Evolutionary conservation across 805 yeast species (phyloP), one percentile per base, ranked within the genome.

Genomic region (Starmerella stigmatis): DNA sequence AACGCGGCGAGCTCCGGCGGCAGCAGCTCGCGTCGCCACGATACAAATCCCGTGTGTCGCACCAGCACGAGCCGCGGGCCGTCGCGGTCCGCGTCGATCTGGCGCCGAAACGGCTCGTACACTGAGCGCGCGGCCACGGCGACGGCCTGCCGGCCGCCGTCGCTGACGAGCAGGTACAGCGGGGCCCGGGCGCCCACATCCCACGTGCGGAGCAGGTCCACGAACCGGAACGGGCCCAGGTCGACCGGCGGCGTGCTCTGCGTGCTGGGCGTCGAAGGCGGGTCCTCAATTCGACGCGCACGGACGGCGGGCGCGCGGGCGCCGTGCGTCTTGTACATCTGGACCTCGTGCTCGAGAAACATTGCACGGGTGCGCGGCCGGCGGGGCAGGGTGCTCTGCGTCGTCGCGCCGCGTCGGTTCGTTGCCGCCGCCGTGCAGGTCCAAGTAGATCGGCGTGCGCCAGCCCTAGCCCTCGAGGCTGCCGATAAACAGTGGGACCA

Each of bases 131-230:
- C 22, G 6, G 43, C 29, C 10, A 32, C 32, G 30, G 44, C 49
- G n/a, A 47, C 44, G 4, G 43, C 41, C n/a, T 19, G 31, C 5
- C 47, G 43, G 8, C 30, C 23, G 22, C 50, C 50, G 29, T 47
- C 50, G 23, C 47, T 33, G 15, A 47, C 12, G 15, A 43, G 17
- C 17, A 43, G 26, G 26, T 25, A 46, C 21, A 29, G 16, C n/a
- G 26, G 31, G 15, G 26, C 15, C 20, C 7, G 5, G 12, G 5
- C 33, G 20, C 12, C 6, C n/a, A 13, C 10, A 3, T 26, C 38
- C 26, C 38, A 26, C 5, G 34, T 41, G 15, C 25, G 22, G 21
- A 41, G 19, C 19, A 44, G 28, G 32, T 44, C 47, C 7, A 33
- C 43, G 7, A 44, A 32, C 20, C 43, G 34, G 5, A 8, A 21